A percentile compares a stretch with the other conserved stretches of the same genome.
Conservation (phyloP, 2,329 filamentous ascomycete genomes). For the Colletotrichum higginsianum region DNA sequence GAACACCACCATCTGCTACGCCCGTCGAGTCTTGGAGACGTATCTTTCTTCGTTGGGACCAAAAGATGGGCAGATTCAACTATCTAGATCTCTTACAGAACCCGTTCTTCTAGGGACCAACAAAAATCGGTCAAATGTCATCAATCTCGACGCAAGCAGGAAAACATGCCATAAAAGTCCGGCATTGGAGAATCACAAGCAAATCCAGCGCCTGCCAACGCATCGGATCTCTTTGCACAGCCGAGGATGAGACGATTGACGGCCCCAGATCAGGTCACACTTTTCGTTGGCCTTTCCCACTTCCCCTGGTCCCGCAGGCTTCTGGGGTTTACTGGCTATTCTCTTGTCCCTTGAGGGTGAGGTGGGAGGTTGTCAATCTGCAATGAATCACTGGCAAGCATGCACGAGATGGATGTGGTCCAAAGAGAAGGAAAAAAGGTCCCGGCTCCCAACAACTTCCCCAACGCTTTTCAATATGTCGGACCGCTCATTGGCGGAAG, state of each 20-base stretch:
- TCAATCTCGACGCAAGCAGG: conserved; percentile 9
- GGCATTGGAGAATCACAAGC: conserved; percentile 34
- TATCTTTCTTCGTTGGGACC: conserved; percentile 35
- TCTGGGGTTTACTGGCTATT: conserved; percentile 19
- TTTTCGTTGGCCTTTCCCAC: conserved; percentile 26
- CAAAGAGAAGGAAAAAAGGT: conserved; percentile 30
- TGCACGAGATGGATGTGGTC: conserved; percentile 36
- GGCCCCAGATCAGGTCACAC: conserved; percentile 38
- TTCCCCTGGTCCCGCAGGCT: conserved; percentile 21
- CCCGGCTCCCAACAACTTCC: conserved; percentile 41
- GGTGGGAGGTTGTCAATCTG: conserved; percentile 40
- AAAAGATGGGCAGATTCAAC: conserved; percentile 16
- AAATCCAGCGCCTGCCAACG: conserved; percentile 20
- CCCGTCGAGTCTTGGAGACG: background rate
- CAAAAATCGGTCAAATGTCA: conserved; percentile 29
- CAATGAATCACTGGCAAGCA: conserved; percentile 38
- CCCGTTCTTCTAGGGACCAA: conserved; percentile 19
- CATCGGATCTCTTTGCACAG: conserved; percentile 31
- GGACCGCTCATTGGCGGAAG: conserved; percentile 30
- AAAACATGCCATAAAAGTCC: conserved; percentile 31
- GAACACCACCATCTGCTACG: background rate
- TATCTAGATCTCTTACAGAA: conserved; percentile 4
- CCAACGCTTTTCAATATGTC: conserved; percentile 41
- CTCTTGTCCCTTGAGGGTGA: conserved; percentile 8
- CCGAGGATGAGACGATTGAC: conserved; percentile 41